Evolutionary conservation across 73 alveolate species (phyloP).

Genomic region (Durusdinium trenchii): DNA sequence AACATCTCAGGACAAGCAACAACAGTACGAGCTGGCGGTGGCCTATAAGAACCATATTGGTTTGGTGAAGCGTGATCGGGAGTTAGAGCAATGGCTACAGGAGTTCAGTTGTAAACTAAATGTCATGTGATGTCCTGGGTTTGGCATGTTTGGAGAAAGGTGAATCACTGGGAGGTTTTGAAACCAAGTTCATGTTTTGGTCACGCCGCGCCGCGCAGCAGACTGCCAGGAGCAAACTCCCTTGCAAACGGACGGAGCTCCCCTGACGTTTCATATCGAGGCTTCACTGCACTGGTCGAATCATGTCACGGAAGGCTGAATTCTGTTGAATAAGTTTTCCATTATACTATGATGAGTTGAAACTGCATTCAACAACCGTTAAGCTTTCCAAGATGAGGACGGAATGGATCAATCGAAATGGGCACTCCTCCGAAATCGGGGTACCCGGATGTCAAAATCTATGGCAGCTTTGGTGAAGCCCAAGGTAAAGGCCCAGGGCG

Average conservation of each 20-base stretch:
- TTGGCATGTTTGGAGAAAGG: no score
- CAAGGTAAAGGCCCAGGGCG: neutral
- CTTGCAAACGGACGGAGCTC: neutral
- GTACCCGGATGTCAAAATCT: neutral
- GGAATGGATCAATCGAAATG: constrained; percentile 25
- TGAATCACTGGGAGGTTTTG: no score
- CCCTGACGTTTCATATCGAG: neutral
- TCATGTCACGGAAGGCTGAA: neutral
- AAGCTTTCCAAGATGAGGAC: neutral
- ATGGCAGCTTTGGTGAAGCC: neutral
- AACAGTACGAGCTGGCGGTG: neutral
- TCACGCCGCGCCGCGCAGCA: neutral
- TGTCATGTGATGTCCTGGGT: no score
- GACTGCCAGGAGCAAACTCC: no score
- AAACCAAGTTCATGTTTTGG: neutral
- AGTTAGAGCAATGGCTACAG: neutral
- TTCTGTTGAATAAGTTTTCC: neutral
- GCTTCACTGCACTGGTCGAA: neutral
- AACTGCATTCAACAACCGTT: neutral
- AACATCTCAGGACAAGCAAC: neutral
- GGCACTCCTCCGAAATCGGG: neutral
- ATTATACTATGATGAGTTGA: neutral
- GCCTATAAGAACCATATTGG: neutral
- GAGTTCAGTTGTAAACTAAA: no score
- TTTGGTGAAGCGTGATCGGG: neutral